Base-by-base conservation (phyloP, 306 rosid species). In the Styphnolobium japonicum region DNA sequence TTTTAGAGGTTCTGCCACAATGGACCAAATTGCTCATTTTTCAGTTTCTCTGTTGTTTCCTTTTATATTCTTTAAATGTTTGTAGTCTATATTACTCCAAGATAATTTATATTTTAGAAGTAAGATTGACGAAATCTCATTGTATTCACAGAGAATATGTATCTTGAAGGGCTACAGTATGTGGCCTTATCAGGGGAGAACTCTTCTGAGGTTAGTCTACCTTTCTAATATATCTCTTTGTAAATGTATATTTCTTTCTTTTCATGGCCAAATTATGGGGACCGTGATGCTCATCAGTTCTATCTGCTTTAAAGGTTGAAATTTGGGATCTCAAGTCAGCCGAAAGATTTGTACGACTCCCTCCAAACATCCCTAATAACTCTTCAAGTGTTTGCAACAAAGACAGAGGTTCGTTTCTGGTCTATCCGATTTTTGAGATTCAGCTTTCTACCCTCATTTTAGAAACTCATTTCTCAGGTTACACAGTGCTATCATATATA, bases 311-410 rank as follows among this genome's bases (percentile, higher is more conserved):
- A 16, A 85, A 95, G 99, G 96, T 93, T 85, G 98, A 90, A 82
- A 85, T 95, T 83, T 95, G 98, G 99, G 99, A 95, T 89, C 94
- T 93, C 48, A 87, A 84, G 81, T 84, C 96, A 19, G 90, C 86
- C 70, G 88, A 92, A 77, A 91, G 82, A 89, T 77, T 84, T 74
- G 82, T 71, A 29, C 88, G 46, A 33, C 83, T 95, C 34, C 90
- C 96, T 85, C 79, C 88, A 71, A 86, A 74, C 71, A 65, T 65
- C 45, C 48, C 49, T 23, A 62, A 68, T 80, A 85, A 85, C 80
- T 79, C 87, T 62, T 67, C 85, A 36, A 85, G 34, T 46, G 49
- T 52, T 65, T 69, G 88, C 82, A 74, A 87, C 43, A 90, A 75
- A 80, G 92, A 80, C 51, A 93, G 85, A 86, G 91, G 93, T 88